A percentile compares a stretch with the other conserved stretches of the same genome.
These are phyloP conservation scores for Helminthosporium solani DNA, from an alignment of 2,329 filamentous ascomycete genomes.

Conservation along the genomic window DNA sequence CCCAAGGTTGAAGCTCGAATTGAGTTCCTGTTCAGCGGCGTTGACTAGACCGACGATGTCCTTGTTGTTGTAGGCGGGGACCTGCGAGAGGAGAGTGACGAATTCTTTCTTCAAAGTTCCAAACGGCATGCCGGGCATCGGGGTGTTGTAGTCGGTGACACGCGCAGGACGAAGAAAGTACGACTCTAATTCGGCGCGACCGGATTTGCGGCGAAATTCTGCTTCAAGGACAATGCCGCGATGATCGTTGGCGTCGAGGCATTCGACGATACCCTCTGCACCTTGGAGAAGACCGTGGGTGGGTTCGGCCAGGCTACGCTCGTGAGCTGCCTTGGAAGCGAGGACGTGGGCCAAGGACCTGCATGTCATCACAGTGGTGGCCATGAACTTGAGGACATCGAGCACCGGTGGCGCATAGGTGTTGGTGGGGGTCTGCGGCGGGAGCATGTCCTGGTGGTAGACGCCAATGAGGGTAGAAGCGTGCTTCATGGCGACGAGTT, in stretches of 20 bases:
- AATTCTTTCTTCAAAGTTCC: constrained; percentile 51
- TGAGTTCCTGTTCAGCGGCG: constrained; percentile 27
- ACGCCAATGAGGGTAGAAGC: constrained; percentile 71
- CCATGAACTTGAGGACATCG: constrained; percentile 74
- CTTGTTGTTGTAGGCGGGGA: constrained; percentile 52
- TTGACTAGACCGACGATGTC: constrained; percentile 7
- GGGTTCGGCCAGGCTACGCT: constrained; percentile 73
- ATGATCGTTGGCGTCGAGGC: constrained; percentile 56
- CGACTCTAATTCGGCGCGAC: constrained; percentile 72
- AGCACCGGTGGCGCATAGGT: constrained; percentile 55
- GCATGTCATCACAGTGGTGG: constrained; percentile 79
- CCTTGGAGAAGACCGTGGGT: constrained; percentile 76
- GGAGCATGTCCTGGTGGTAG: constrained; percentile 80
- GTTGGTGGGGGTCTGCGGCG: constrained; percentile 47
- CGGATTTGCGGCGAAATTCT: constrained; percentile 82
- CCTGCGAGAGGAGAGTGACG: constrained; percentile 67
- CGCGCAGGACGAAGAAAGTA: constrained; percentile 51
- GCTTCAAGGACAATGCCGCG: constrained; percentile 73
- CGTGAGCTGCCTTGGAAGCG: constrained; percentile 70
- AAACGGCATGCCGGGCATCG: constrained; percentile 11
- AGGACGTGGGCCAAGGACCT: constrained; percentile 74
- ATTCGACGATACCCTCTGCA: constrained; percentile 75
- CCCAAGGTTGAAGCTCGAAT: constrained; percentile 78
- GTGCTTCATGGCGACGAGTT: constrained; percentile 70
- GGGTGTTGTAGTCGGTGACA: constrained; percentile 18